phyloP scores from a whole-genome alignment of 202 grass and related monocot species.

The Panicum virgatum region DNA sequence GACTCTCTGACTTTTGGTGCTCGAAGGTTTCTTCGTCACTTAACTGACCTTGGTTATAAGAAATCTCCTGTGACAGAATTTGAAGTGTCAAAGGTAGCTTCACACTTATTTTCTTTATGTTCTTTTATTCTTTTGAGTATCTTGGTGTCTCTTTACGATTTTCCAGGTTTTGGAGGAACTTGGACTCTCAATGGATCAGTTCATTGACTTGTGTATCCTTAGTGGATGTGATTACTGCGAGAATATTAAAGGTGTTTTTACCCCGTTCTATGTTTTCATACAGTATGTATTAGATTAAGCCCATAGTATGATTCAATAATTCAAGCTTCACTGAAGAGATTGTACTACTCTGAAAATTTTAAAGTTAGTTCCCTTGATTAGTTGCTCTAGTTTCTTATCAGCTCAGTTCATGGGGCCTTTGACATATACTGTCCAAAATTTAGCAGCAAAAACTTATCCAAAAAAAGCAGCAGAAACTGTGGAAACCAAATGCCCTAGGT shows the following conservation, averaged over 20 bases:
- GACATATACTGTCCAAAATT: constrained; percentile 4
- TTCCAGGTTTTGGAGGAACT: constrained; percentile 90
- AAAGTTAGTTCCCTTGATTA: constrained; percentile 21
- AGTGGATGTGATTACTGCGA: constrained; percentile 95
- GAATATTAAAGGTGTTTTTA: constrained; percentile 77
- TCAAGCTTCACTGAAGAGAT: constrained; percentile 22
- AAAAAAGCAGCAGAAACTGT: constrained; percentile 7
- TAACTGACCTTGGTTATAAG: constrained; percentile 83
- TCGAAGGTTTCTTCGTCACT: constrained; percentile 80
- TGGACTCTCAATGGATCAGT: constrained; percentile 89
- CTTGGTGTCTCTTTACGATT: neutral
- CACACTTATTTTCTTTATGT: neutral
- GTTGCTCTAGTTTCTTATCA: constrained; percentile 29
- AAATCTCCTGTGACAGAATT: constrained; percentile 89
- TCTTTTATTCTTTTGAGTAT: neutral
- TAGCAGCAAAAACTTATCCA: neutral
- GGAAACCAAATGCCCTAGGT: neutral
- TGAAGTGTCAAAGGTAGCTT: constrained; percentile 78
- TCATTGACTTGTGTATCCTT: constrained; percentile 92
- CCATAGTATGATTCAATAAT: neutral
- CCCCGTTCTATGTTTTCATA: neutral
- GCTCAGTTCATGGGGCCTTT: too few species aligned
- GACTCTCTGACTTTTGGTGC: constrained; percentile 88
- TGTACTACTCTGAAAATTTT: constrained; percentile 2
- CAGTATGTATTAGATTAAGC: constrained; percentile 16